Base-by-base conservation (phyloP, 1,284 basidiomycete species). In the Boletus calvinii region DNA sequence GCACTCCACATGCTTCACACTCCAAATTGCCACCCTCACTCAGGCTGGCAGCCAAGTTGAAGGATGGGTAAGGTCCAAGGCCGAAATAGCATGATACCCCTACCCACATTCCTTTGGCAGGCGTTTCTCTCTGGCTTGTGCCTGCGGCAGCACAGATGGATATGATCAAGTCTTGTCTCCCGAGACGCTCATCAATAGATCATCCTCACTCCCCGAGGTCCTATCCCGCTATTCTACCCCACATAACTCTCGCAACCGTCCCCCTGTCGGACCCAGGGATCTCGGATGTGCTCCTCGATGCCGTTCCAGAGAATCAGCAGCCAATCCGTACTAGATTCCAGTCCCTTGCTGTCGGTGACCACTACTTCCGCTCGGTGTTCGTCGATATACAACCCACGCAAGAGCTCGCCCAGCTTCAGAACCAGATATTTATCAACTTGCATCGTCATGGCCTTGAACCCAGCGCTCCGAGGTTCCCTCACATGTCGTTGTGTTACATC, bases 291-390 rank as follows among this genome's bases (percentile, higher is more conserved):
- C 70, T 85, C 15, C 70, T 73, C 5, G 63, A 69, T 1, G 68
- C 77, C 3, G 65, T 86, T 22, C 73, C 77, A 2, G 35, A 58
- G 10, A 55, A 59, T 22, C 71, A 73, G 38, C 56, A 54, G 5
- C 59, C 69, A 12, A 58, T 68, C 38, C 53, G 50, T 17, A 59
- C 46, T 32, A 56, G 66, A n/a, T 87, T 90, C 65, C 64, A 72
- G 53, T 74, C 76, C 0, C 69, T 89, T 45, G 72, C 77, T 13
- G 73, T 80, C 5, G 81, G 84, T 37, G 68, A 76, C 37, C 77
- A 79, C 60, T 90, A 83, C 67, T 87, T 82, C 65, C 80, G 83
- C 61, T 87, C 86, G 1, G 81, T 89, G n/a, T 82, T 81, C 64
- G 66, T 84, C 55, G 70, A 76, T 2, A 70, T 85, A 59, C 61